Evolutionary conservation across 2,329 filamentous ascomycete species (phyloP), one percentile per base, ranked within the genome.

Genomic region (Balansia obtecta): DNA sequence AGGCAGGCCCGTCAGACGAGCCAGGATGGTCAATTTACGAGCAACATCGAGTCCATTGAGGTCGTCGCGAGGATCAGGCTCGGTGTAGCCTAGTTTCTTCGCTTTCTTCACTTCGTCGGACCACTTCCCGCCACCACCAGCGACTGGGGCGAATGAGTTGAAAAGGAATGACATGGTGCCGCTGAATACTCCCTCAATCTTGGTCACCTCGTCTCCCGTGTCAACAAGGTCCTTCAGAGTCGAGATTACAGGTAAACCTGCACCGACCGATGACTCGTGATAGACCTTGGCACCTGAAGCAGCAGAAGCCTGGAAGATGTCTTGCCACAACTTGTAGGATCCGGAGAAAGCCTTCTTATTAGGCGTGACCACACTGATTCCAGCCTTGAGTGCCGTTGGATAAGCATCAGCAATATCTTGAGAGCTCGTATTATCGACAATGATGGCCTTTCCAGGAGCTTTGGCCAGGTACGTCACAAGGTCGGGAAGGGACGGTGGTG

Each of bases 271-370:
- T 40, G 88, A 90, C 71, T 98, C 93, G 67, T 98, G 93, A 75
- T 93, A 97, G 53, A 97, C 76, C 63, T 88, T 86, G 42, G 90
- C 87, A 42, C 85, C 85, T 1, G 79, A 79, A 32, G 77, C 74
- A 45, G 77, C 74, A 1, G 89, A 84, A 1, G 87, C 77, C 3
- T 73, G 70, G 68, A 95, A 94, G 63, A 98, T 96, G 55, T 86
- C 80, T 61, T 87, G 79, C 90, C 91, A 98, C 50, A 95, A 73
- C 58, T 81, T 74, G 61, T 87, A 82, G 44, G 80, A 82, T 52
- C 86, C 83, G 0, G 88, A 94, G 70, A 98, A 98, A 13, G 86
- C 91, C 71, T 98, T 98, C 75, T 98, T 98, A 76, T 97, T 98
- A 42, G 93, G 90, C 1, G 93, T 98, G 30, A 97, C 88, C 60